Conservation (phyloP, 2,329 filamentous ascomycete species). For the Geosmithia morbida region DNA sequence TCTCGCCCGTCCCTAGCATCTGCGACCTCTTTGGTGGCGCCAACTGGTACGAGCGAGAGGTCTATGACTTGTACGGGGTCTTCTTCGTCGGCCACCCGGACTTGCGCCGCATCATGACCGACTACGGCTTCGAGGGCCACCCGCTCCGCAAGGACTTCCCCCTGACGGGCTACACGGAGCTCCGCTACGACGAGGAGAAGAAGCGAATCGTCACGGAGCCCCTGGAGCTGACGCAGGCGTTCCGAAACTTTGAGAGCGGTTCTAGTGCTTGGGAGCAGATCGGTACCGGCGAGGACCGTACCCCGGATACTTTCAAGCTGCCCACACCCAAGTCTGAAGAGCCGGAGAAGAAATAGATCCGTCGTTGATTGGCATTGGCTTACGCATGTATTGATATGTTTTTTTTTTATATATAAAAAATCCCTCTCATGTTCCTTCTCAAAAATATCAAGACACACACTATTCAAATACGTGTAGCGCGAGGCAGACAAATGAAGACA, state of each 20-base stretch:
- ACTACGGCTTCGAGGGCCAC: slow-evolving; percentile 98
- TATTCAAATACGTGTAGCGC: background rate
- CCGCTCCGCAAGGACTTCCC: slow-evolving; percentile 97
- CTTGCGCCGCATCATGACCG: slow-evolving; percentile 94
- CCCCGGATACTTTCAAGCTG: slow-evolving; percentile 80
- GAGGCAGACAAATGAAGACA: background rate
- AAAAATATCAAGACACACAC: background rate
- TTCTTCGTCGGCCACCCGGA: slow-evolving; percentile 95
- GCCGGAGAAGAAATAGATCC: slow-evolving; percentile 78
- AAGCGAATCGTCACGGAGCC: slow-evolving; percentile 98
- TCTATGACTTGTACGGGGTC: slow-evolving; percentile 94
- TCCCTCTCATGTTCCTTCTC: background rate
- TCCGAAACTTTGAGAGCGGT: slow-evolving; percentile 94
- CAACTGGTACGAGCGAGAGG: slow-evolving; percentile 97
- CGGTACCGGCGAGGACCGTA: slow-evolving; percentile 58
- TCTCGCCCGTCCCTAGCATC: slow-evolving; percentile 80
- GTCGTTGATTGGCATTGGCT: background rate
- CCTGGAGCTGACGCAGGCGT: slow-evolving; percentile 92
- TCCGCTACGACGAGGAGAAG: slow-evolving; percentile 98
- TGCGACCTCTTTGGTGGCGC: slow-evolving; percentile 82
- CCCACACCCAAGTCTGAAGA: slow-evolving; percentile 92
- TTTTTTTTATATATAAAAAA: too few relatives aligned
- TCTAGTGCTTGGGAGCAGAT: slow-evolving; percentile 56
- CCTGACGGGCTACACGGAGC: slow-evolving; percentile 93
- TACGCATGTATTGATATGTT: background rate